Conservation (phyloP, 768 basidiomycete genomes). For the Podaxis sp. region DNA sequence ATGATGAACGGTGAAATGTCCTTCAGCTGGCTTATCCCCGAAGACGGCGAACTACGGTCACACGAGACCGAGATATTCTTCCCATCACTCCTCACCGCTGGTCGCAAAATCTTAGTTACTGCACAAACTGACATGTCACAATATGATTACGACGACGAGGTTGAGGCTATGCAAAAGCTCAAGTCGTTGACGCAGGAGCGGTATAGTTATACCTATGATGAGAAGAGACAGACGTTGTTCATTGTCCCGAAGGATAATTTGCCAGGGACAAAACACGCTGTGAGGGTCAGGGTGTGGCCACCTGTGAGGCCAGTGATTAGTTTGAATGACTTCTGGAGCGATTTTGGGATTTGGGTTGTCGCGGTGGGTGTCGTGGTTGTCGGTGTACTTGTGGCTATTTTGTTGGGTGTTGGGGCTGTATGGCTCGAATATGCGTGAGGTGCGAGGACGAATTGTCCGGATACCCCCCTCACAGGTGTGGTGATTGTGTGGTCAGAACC, state of each 20-base stretch:
- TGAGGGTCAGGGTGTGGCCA: constrained; percentile 54
- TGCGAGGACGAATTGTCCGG: neutral
- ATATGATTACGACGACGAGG: neutral
- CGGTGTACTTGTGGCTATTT: constrained; percentile 14
- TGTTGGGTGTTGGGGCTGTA: neutral
- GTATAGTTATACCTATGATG: constrained; percentile 58
- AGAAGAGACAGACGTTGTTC: constrained; percentile 68
- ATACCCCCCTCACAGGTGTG: neutral
- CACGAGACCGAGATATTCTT: constrained; percentile 81
- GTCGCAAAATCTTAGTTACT: constrained; percentile 47
- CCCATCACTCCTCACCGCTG: constrained; percentile 57
- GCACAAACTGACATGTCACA: constrained; percentile 33
- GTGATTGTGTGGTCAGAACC: neutral
- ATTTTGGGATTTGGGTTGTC: constrained; percentile 31
- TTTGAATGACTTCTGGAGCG: constrained; percentile 65
- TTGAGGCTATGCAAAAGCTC: neutral
- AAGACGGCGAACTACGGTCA: constrained; percentile 22
- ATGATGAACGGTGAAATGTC: constrained; percentile 64
- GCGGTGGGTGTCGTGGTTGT: constrained; percentile 16
- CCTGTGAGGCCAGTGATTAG: constrained; percentile 41
- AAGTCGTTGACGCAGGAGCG: constrained; percentile 20
- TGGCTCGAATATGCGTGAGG: constrained; percentile 6
- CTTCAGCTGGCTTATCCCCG: constrained; percentile 50
- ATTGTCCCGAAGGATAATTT: constrained; percentile 42
- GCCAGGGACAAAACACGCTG: constrained; percentile 42